Percentiles rank a stretch among this genome's conserved stretches.
Conservation (phyloP, 176 grass and related monocot genomes). For the Phoenix dactylifera region DNA sequence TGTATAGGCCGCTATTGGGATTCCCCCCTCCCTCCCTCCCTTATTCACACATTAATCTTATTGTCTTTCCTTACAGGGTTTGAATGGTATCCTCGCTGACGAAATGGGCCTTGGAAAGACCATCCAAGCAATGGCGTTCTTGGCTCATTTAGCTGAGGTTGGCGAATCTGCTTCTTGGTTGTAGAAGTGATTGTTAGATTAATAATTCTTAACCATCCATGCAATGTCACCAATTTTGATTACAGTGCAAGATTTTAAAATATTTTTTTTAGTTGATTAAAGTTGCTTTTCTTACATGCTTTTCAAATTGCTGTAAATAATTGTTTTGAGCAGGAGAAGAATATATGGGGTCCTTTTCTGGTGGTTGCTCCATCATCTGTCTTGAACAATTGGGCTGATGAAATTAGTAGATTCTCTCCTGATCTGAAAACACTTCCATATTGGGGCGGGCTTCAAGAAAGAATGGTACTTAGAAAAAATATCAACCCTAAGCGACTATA, state of each 20-base stretch:
- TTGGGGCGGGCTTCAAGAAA: constrained; percentile 75
- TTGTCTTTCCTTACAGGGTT: constrained; percentile 36
- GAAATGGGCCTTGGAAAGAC: constrained; percentile 99
- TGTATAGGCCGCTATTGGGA: no score
- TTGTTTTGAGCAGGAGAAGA: constrained; percentile 68
- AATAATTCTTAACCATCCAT: no score
- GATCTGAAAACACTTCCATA: constrained; percentile 98
- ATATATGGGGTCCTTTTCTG: constrained; percentile 99
- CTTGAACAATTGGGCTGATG: constrained; percentile 99
- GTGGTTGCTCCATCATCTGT: constrained; percentile 98
- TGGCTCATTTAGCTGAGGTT: constrained; percentile 98
- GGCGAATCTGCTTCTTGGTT: constrained; percentile 7
- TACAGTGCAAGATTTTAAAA: no score
- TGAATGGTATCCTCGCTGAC: constrained; percentile 99
- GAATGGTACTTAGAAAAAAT: constrained; percentile 80
- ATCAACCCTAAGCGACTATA: constrained; percentile 98
- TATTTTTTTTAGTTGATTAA: no score
- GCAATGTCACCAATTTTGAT: no score
- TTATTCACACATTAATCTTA: no score
- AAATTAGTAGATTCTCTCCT: constrained; percentile 89
- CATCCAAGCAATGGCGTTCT: constrained; percentile 98
- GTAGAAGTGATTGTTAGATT: no score
- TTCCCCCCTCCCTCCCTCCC: no score
- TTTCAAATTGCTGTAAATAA: no score
- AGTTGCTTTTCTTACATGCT: no score